Evolutionary conservation across 306 rosid genomes (phyloP), one percentile per base, ranked within the genome.

Genomic region (Mimosa bimucronata): DNA sequence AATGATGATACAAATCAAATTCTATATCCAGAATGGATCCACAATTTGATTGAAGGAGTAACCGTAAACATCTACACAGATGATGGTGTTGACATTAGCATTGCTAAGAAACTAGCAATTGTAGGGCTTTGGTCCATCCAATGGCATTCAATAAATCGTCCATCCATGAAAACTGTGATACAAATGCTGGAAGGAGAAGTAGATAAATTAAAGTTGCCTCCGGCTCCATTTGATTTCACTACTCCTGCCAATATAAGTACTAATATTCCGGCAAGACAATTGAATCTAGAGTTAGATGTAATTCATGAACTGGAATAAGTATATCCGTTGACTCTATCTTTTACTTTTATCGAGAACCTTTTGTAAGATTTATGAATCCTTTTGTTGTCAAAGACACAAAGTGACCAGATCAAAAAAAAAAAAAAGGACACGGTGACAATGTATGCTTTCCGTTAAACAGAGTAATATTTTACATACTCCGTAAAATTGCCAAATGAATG

Each of bases 121-220:
- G 79, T 71, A 5, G 87, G 68, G 28, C 68, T 84, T 16, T 80
- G 87, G 82, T 76, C 84, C 45, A 76, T 80, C 23, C 84, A 76
- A 2, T 70, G 73, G 76, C 28, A 66, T n/a, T 73, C 80, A 2
- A 4, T 26, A 5, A 64, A 80, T 16, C 76, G 79, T 0, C 84
- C 84, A 30, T 80, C 84, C 1, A 84, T 84, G 60, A 80, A 30
- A 78, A 0, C 16, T 1, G 76, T 42, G 31, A 1, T 78, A 1
- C 76, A 69, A 46, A 79, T 84, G 87, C 41, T 84, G 0, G 81
- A 84, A 76, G 73, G 30, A 58, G 60, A 70, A 6, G 45, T 57
- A 8, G 82, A 55, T 0, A 28, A 53, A 12, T 28, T 78, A 4
- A 62, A 13, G 0, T n/a, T 78, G 7, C 81, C 75, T 2, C 81